Base-by-base conservation (phyloP, 164 flowering plant genomes). In the Liquidambar formosana region DNA sequence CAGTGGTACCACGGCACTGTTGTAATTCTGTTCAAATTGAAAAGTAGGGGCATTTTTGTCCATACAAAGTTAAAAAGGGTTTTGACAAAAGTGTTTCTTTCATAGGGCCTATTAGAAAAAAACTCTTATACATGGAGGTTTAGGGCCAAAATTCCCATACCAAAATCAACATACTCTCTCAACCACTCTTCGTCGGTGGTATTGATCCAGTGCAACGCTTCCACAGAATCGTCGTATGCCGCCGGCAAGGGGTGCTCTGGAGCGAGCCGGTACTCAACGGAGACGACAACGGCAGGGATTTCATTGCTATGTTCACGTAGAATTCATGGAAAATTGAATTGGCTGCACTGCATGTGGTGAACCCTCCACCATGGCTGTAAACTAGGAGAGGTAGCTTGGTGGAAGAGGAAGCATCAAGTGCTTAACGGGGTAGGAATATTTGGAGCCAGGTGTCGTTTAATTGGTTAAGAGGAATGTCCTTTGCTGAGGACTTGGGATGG, bases 201-300 rank as follows among this genome's bases (percentile, higher is more conserved):
- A 61, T 63, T 47, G 18, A 83, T 56, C 84, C 84, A 80, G 46
- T 53, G 49, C 61, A 88, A 14, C 1, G 86, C 83, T 0, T 81
- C 88, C 21, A 75, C 45, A 6, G 72, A 82, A 51, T n/a, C n/a
- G n/a, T n/a, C n/a, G n/a, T n/a, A n/a, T n/a, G n/a, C n/a, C n/a
- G n/a, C n/a, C n/a, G n/a, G 90, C 1, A 86, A 83, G 10, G 83
- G 82, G 65, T 77, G 77, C 79, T 86, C 89, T 0, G 90, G 90
- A 0, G 88, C 80, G 0, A 81, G 89, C 13, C 90, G 86, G 81
- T 84, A 85, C 11, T 78, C 80, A n/a, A 83, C 83, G 4, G 89
- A 82, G 27, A 73, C 64, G 52, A 84, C 69, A 10, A 82, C 26
- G 19, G 75, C 79, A 8, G 61, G 54, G 15, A 83, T 13, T 0